These are phyloP conservation scores for Neurospora intermedia DNA, from an alignment of 495 filamentous ascomycete species.

Conservation along the genomic window DNA sequence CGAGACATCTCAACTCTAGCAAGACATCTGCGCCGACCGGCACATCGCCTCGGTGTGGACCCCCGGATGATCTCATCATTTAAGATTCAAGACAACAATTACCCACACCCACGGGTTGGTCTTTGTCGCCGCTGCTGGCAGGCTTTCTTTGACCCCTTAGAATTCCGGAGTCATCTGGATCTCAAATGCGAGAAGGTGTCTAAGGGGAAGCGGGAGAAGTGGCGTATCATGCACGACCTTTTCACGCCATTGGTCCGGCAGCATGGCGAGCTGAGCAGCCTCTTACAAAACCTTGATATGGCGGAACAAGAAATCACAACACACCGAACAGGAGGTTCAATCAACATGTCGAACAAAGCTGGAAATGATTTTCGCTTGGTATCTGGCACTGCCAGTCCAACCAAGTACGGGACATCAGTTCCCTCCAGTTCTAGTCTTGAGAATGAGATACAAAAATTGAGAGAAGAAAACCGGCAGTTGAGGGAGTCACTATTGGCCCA, in stretches of 20 bases:
- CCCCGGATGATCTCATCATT: slow-evolving; percentile 21
- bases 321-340: neutral
- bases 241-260: slow-evolving; percentile 17
- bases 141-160: slow-evolving; percentile 9
- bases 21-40: slow-evolving; percentile 21
- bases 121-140: slow-evolving; percentile 24
- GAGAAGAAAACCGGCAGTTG: neutral
- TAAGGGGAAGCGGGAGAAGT: slow-evolving; percentile 26
- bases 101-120: slow-evolving; percentile 16
- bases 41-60: slow-evolving; percentile 21
- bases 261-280: neutral
- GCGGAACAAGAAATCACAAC: neutral
- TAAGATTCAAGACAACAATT: slow-evolving; percentile 16
- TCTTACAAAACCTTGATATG: neutral
- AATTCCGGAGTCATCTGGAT: slow-evolving; percentile 16
- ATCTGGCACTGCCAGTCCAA: neutral
- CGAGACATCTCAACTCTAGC: slow-evolving; percentile 27
- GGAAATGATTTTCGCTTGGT: neutral
- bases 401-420: neutral
- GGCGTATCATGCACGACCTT: slow-evolving; percentile 18
- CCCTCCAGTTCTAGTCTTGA: neutral
- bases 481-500: neutral
- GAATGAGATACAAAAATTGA: neutral
- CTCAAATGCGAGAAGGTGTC: slow-evolving; percentile 19
- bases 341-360: neutral